A percentile compares a stretch with the other conserved stretches of the same genome.
Evolutionary conservation across 345 rosid genomes (phyloP).

Genomic region (Moricandia arvensis): DNA sequence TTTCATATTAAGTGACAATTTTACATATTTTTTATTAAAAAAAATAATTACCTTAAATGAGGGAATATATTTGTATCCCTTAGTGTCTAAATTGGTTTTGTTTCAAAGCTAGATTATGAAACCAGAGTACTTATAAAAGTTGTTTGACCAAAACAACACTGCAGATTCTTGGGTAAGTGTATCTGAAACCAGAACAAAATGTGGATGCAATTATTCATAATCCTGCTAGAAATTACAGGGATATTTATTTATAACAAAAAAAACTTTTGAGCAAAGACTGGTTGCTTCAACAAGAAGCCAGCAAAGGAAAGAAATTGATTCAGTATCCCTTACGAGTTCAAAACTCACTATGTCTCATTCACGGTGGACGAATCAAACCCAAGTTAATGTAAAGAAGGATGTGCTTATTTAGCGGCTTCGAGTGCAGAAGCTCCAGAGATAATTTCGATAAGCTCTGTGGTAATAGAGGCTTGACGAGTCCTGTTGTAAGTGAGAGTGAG

Average conservation of each 20-base stretch:
- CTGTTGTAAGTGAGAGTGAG: conserved; percentile 89
- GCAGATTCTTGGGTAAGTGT: background rate
- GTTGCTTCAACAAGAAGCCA: conserved; percentile 21
- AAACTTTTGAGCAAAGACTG: conserved; percentile 5
- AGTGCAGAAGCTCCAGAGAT: conserved; percentile 97
- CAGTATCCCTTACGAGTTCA: background rate
- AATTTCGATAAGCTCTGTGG: conserved; percentile 95
- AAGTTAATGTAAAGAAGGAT: conserved; percentile 1
- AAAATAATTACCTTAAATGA: too few relatives aligned
- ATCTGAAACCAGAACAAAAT: background rate
- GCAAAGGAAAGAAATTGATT: conserved; percentile 22
- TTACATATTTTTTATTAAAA: too few relatives aligned
- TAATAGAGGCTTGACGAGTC: conserved; percentile 98
- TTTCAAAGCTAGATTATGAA: background rate
- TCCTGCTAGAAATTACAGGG: conserved; percentile 25
- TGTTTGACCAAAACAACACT: background rate
- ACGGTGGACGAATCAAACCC: background rate
- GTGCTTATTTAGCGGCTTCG: conserved; percentile 38
- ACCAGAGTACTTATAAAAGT: background rate
- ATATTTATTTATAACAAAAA: conserved; percentile 18
- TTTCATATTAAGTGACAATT: too few relatives aligned
- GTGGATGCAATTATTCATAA: conserved; percentile 9
- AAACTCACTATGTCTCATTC: conserved; percentile 17
- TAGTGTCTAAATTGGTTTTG: background rate
- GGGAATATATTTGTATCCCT: too few relatives aligned